Conservation (phyloP, 2,329 filamentous ascomycete genomes). For the Neonectria magnoliae region DNA sequence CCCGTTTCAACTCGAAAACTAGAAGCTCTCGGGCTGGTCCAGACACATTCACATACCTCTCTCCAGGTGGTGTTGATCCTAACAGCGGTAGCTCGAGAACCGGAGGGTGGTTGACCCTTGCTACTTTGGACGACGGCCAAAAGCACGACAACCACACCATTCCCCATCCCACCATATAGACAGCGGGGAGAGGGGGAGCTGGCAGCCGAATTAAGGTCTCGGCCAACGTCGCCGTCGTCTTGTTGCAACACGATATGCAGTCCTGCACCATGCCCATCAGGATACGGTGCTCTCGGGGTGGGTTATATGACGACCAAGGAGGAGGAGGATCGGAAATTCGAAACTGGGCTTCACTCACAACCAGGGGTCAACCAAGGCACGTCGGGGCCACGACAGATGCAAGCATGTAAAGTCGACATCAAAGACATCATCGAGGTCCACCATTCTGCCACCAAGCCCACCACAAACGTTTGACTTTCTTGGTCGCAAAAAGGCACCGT, state of each 20-base stretch:
- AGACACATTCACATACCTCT: constrained; percentile 5
- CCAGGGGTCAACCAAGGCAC: constrained; percentile 12
- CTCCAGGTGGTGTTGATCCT: constrained; percentile 25
- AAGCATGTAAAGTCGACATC: constrained; percentile 16
- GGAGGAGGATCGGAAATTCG: constrained; percentile 29
- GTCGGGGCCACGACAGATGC: constrained; percentile 1
- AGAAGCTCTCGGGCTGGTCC: constrained; percentile 1
- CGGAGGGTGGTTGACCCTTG: constrained; percentile 13
- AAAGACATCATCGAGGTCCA: constrained; percentile 38
- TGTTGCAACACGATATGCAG: constrained; percentile 31
- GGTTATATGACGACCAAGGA: constrained; percentile 29
- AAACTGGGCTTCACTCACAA: constrained; percentile 10
- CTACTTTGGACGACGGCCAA: background rate
- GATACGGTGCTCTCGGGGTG: constrained; percentile 23
- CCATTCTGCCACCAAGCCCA: constrained; percentile 19
- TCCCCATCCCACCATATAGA: constrained; percentile 17
- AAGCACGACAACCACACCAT: constrained; percentile 31
- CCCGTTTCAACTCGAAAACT: background rate
- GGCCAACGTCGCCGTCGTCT: constrained; percentile 21
- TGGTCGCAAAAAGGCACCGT: constrained; percentile 1
- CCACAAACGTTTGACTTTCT: constrained; percentile 7
- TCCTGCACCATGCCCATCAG: constrained; percentile 34
- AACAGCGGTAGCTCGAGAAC: constrained; percentile 21
- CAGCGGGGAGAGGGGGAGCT: constrained; percentile 30
- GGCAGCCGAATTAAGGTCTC: constrained; percentile 21